Base-by-base conservation (phyloP, 163 green algal species). In the Prototheca wickerhamii region DNA sequence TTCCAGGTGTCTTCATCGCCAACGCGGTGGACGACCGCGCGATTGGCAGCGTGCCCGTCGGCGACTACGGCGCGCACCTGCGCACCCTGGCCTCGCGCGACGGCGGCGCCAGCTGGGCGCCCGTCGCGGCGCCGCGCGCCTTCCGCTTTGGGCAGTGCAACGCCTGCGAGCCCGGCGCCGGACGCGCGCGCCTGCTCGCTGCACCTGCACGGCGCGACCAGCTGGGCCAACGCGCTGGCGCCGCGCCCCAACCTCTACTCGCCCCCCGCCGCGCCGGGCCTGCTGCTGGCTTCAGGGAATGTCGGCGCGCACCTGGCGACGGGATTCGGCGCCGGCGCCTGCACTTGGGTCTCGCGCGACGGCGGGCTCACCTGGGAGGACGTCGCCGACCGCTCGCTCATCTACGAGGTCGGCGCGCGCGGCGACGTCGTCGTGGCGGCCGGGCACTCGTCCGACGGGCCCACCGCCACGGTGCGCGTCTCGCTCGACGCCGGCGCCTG, bases 231-330 rank as follows among this genome's bases (percentile, higher is more conserved):
- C n/a, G 4, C 25, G 8, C 65, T 71, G n/a, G 66, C 56, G 0
- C 63, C 73, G 21, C 68, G 78, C 37, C 87, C 88, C 5, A 82
- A 76, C 53, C 79, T 95, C 20, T 98, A 98, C 78, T 84, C 78
- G 20, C 85, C 91, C 61, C 58, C 70, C 52, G 83, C 70, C n/a
- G 84, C 88, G 0, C 91, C 91, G 4, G 90, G 89, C 4, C 28
- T 95, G n/a, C 57, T 97, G 31, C 86, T 97, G 64, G 90, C 78
- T 4, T 86, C 80, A 2, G 91, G 91, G 60, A 96, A 95, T 65
- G 79, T 91, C 10, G 89, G 81, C 3, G 26, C 57, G 23, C 71
- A 60, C 40, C 58, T 75, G 35, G 74, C 77, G 58, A 63, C 72
- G 21, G 25, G 20, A n/a, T 18, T 23, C 23, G 42, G 23, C 32